phyloP scores from a whole-genome alignment of 371 early-diverging fungal species.

The Capillidium rhysosporum region DNA sequence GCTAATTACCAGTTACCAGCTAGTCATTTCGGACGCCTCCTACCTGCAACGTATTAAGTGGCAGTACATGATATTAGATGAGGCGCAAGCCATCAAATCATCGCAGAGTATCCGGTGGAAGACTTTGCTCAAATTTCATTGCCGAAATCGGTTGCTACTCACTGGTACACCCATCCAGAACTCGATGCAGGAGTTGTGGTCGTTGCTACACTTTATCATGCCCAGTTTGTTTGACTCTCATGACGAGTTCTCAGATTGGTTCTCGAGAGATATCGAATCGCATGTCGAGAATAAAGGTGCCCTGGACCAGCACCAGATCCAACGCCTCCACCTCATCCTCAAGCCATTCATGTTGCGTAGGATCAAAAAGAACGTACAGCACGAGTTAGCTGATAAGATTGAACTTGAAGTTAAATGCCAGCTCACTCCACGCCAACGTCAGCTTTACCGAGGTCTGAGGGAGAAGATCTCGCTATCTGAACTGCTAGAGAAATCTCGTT shows the following conservation, averaged over 20 bases:
- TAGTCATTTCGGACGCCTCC: conserved; percentile 68
- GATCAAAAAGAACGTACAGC: conserved; percentile 90
- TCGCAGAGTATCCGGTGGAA: conserved; percentile 80
- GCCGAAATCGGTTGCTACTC: conserved; percentile 78
- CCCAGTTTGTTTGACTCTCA: conserved; percentile 92
- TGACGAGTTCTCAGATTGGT: conserved; percentile 90
- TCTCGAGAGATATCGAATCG: conserved; percentile 83
- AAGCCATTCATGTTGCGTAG: conserved; percentile 98
- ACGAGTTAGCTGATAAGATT: conserved; percentile 86
- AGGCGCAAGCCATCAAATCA: conserved; percentile 96
- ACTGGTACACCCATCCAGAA: conserved; percentile 98
- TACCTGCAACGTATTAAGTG: conserved; percentile 81
- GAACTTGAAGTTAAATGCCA: conserved; percentile 71
- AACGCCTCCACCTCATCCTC: conserved; percentile 86
- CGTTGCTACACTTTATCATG: conserved; percentile 96
- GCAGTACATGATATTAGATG: conserved; percentile 98
- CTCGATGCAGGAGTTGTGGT: conserved; percentile 94
- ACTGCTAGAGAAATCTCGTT: conserved; percentile 48
- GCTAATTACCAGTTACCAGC: conserved; percentile 86
- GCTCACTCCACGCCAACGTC: conserved; percentile 65
- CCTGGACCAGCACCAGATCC: conserved; percentile 74
- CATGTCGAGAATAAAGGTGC: conserved; percentile 71
- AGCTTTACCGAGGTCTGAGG: conserved; percentile 51
- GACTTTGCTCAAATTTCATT: conserved; percentile 74
- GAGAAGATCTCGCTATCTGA: conserved; percentile 71